phyloP scores from a whole-genome alignment of 805 yeast genomes.

The Tanozyma kutaoensis region DNA sequence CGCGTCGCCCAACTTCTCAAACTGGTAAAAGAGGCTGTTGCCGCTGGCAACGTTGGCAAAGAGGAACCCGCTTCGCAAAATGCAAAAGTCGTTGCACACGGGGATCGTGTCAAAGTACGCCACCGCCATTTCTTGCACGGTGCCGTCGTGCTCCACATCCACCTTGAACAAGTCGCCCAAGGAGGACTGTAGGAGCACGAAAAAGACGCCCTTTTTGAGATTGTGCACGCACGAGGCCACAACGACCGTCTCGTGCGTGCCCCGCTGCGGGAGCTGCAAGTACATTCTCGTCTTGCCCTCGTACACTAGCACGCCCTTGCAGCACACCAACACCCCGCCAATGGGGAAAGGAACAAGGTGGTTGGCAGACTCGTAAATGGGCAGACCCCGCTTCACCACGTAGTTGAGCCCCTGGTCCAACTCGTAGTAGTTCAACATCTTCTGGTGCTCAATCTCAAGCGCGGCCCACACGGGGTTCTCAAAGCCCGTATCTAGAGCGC shows the following conservation, averaged over 20 bases:
- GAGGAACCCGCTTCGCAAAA: constrained; percentile 66
- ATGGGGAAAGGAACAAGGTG: constrained; percentile 54
- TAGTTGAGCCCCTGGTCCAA: constrained; percentile 79
- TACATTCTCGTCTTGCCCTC: constrained; percentile 14
- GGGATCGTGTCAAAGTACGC: constrained; percentile 73
- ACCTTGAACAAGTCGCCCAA: constrained; percentile 65
- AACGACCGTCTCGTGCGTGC: constrained; percentile 16
- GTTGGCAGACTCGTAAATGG: constrained; percentile 24
- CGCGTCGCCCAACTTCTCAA: constrained; percentile 63
- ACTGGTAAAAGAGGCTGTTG: constrained; percentile 62
- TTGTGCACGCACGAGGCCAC: constrained; percentile 52
- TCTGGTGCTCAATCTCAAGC: constrained; percentile 48
- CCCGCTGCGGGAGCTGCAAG: constrained; percentile 46
- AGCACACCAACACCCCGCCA: constrained; percentile 60
- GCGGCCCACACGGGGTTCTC: constrained; percentile 82
- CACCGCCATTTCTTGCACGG: constrained; percentile 30
- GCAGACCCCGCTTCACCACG: constrained; percentile 33
- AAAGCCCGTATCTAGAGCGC: constrained; percentile 61
- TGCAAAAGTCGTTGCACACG: constrained; percentile 35
- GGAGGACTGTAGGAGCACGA: constrained; percentile 56
- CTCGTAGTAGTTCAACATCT: constrained; percentile 54
- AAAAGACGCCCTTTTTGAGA: constrained; percentile 44
- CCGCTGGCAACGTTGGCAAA: constrained; percentile 53
- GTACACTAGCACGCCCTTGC: constrained; percentile 40
- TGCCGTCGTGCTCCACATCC: constrained; percentile 32